Conservation (phyloP, 805 yeast species). For the Zygosaccharomyces siamensis region DNA sequence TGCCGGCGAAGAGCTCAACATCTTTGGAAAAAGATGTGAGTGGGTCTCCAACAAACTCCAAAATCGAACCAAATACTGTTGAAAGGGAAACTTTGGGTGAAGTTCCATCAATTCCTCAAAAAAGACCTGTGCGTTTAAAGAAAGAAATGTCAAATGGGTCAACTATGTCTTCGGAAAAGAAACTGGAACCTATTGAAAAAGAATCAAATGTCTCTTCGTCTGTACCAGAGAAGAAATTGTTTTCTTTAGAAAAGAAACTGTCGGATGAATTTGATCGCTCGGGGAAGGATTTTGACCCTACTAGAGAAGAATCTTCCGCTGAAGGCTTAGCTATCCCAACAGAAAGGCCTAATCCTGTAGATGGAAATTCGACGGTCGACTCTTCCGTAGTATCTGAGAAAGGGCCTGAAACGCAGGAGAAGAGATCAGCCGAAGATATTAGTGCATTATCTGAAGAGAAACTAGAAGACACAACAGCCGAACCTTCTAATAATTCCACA, state of each 20-base stretch:
- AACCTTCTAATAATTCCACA: conserved; percentile 6
- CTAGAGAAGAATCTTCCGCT: not conserved
- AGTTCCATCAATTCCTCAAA: too few relatives aligned
- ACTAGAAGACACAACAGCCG: not conserved
- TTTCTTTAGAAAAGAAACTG: not conserved
- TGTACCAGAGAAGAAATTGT: not conserved
- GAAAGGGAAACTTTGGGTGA: too few relatives aligned
- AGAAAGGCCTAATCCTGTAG: not conserved
- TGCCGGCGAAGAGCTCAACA: conserved; percentile 1
- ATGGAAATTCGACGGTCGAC: not conserved
- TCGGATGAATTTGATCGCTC: not conserved
- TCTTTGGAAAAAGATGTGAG: not conserved
- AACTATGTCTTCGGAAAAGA: conserved; percentile 15
- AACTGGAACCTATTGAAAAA: conserved; percentile 1
- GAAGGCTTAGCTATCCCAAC: not conserved
- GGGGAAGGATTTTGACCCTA: not conserved
- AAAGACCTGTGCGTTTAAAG: too few relatives aligned
- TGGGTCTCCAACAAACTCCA: too few relatives aligned
- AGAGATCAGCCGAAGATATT: not conserved
- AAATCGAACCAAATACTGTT: too few relatives aligned
- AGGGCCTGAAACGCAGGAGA: not conserved
- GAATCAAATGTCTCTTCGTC: not conserved
- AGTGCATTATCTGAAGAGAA: not conserved
- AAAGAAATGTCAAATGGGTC: not conserved
- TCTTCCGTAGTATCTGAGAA: not conserved